Base-by-base conservation (phyloP, 768 basidiomycete genomes). In the Trametes gibbosa region DNA sequence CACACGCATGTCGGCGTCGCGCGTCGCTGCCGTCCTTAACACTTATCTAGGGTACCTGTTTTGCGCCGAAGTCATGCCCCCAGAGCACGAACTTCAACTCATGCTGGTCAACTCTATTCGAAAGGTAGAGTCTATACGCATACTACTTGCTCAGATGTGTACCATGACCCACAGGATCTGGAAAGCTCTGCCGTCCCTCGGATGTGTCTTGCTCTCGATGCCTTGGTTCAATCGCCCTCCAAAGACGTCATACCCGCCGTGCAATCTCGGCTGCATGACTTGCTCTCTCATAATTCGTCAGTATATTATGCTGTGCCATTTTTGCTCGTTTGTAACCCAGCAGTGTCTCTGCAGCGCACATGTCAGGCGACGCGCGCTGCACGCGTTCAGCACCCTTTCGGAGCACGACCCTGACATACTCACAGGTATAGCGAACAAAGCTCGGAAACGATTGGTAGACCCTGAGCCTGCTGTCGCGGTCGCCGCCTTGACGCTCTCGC, bases 91-190 rank as follows among this genome's bases (percentile, higher is more conserved):
- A 59, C 75, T 92, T 32, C 81, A 84, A 50, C 75, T 95, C 23
- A 92, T 95, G 87, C 79, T 93, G 21, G 85, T 94, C 58, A 95
- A 95, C 64, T 92, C 92, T 5, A 69, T 92, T 34, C 84, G 90
- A 62, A 94, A 94, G 80, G 92, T 85, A 65, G 56, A 69, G 12
- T n/a, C 43, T 7, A 27, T 35, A 5, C 37, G 16, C 4, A 14
- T 5, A 8, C 13, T 43, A 5, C 16, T 24, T 9, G 14, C 4
- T 40, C 21, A 29, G 9, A 32, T 25, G 2, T 52, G 21, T 50
- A 52, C 50, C 14, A 58, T n/a, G 19, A 5, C 19, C 52, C 39
- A 21, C 63, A 93, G 91, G 92, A 95, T 67, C 69, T 95, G 27
- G 89, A 91, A 70, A 83, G 82, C 51, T 61, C 76, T 2, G 73